Evolutionary conservation across 495 filamentous ascomycete species (phyloP).

Genomic region (Aspergillus egyptiacus): DNA sequence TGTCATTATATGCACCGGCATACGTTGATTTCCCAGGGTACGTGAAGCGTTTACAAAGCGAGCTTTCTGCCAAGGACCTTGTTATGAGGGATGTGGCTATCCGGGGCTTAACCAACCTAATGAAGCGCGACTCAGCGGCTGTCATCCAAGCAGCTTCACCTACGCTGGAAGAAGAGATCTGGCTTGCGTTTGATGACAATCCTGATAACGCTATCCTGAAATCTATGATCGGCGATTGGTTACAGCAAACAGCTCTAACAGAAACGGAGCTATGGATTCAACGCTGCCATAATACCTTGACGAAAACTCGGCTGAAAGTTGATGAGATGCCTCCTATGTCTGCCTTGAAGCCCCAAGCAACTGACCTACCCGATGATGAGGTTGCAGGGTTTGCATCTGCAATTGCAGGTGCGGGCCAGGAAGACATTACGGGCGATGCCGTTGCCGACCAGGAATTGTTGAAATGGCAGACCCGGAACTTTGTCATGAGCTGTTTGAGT

Average conservation of each 20-base stretch:
- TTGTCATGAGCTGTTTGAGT: conserved; percentile 86
- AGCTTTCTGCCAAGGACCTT: conserved; percentile 60
- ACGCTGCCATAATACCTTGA: conserved; percentile 80
- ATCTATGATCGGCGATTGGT: conserved; percentile 84
- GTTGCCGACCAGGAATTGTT: conserved; percentile 76
- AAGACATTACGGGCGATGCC: conserved; percentile 54
- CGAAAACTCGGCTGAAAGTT: conserved; percentile 66
- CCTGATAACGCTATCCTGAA: conserved; percentile 70
- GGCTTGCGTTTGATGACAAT: conserved; percentile 73
- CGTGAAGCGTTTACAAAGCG: conserved; percentile 71
- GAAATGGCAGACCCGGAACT: conserved; percentile 93
- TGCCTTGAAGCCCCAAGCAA: conserved; percentile 45
- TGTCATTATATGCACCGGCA: conserved; percentile 84
- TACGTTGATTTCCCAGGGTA: conserved; percentile 79
- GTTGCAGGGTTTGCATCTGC: conserved; percentile 87
- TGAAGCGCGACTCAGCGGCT: conserved; percentile 81
- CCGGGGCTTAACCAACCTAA: conserved; percentile 85
- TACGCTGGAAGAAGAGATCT: conserved; percentile 83
- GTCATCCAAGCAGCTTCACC: conserved; percentile 67
- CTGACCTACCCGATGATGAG: conserved; percentile 90
- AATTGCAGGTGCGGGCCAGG: conserved; percentile 54
- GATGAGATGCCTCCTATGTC: conserved; percentile 44
- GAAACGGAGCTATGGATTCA: conserved; percentile 80
- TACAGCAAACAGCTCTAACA: conserved; percentile 74
- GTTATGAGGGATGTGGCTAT: conserved; percentile 74